phyloP scores from a whole-genome alignment of 345 rosid species.

The Firmiana major region DNA sequence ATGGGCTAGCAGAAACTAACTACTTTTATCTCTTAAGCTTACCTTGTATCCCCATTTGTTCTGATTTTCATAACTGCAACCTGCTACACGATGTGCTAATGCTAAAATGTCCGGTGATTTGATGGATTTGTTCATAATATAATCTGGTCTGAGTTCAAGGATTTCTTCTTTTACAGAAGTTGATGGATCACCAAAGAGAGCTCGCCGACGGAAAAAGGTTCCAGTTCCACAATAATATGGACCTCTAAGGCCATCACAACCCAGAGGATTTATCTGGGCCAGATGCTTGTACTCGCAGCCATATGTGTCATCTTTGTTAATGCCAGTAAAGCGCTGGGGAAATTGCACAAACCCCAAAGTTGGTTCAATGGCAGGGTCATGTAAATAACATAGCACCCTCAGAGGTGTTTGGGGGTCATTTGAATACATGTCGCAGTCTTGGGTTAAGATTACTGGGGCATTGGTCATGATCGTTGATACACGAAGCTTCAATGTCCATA shows the following conservation, averaged over 20 bases:
- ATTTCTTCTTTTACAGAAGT: constrained; percentile 25
- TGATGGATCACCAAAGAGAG: constrained; percentile 51
- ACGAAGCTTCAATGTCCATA: constrained; percentile 40
- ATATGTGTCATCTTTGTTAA: constrained; percentile 57
- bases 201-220: constrained; percentile 55
- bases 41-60: constrained; percentile 73
- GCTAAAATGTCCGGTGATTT: constrained; percentile 22
- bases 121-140: constrained; percentile 28
- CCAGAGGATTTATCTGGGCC: constrained; percentile 35
- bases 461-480: constrained; percentile 67
- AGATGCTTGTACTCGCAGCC: constrained; percentile 35
- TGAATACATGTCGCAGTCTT: constrained; percentile 81
- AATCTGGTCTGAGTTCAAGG: constrained; percentile 32
- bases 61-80: constrained; percentile 46
- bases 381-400: constrained; percentile 49
- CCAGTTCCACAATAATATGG: constrained; percentile 54
- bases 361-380: constrained; percentile 30
- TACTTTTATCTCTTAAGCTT: neutral
- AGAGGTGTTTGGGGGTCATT: constrained; percentile 54
- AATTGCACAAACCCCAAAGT: constrained; percentile 52
- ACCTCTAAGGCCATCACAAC: constrained; percentile 49
- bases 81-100: constrained; percentile 49
- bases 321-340: constrained; percentile 55
- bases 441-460: constrained; percentile 55
- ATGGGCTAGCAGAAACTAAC: too few relatives aligned